phyloP scores from a whole-genome alignment of 345 rosid genomes.

The Lepidium africanum region DNA sequence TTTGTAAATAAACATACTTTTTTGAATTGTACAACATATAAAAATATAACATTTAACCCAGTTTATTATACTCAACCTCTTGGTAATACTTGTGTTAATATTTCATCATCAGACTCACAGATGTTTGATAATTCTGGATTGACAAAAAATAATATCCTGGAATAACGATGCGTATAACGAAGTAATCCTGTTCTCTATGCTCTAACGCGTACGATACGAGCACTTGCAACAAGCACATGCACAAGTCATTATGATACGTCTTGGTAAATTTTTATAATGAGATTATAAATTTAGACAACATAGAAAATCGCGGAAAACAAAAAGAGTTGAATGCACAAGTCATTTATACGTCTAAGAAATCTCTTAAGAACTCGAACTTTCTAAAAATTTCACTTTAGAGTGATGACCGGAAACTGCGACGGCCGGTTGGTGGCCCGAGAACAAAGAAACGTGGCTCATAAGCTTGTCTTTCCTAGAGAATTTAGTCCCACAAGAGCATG shows the following conservation, averaged over 20 bases:
- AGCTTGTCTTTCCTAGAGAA: conserved; percentile 89
- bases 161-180: too few species aligned
- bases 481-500: conserved; percentile 80
- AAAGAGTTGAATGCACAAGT: not conserved
- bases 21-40: not conserved
- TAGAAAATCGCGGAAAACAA: not conserved
- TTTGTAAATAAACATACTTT: not conserved
- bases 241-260: not conserved
- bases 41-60: too few species aligned
- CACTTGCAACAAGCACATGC: not conserved
- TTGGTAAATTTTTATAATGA: not conserved
- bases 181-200: too few species aligned
- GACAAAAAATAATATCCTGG: too few species aligned
- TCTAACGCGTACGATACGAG: too few species aligned
- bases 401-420: not conserved
- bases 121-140: not conserved
- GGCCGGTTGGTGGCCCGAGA: conserved; percentile 54
- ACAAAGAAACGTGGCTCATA: conserved; percentile 70
- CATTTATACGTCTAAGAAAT: not conserved
- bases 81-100: not conserved
- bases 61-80: not conserved
- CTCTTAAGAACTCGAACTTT: not conserved
- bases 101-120: not conserved
- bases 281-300: not conserved
- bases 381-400: not conserved